Base-by-base conservation (phyloP, 2,329 filamentous ascomycete genomes). In the Keithomyces neogunnii region DNA sequence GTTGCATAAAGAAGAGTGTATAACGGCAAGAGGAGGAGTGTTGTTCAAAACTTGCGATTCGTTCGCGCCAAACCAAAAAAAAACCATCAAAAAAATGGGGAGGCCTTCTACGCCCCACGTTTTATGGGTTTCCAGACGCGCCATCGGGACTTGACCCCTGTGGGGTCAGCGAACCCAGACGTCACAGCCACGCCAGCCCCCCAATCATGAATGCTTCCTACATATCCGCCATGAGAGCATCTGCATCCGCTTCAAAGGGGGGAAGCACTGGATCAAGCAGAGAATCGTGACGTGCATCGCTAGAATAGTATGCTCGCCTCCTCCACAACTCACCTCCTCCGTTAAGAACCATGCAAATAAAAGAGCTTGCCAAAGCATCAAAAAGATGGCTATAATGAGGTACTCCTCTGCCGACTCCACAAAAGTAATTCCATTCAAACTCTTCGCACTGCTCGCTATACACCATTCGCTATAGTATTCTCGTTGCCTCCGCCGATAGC, bases 381-480 rank as follows among this genome's bases (percentile, higher is more conserved):
- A 44, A 44, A 11, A 30, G 9, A 44, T 30, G 9, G n/a, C 13
- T 44, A 26, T 44, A 44, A 44, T 2, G 5, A 11, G 28, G 30
- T 44, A 30, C 28, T 5, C 33, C 39, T 43, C 50, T 31, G 32
- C 33, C 28, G 10, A 35, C 39, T 43, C 50, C 30, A 38, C 33
- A 50, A 44, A 45, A 45, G 30, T 9, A 39, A 49, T 11, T 36
- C 19, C 36, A 44, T 51, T 51, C 42, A 51, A 51, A 46, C 42
- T 49, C 38, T 44, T 32, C 49, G 31, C 42, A 40, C 47, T 29
- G 40, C 49, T 19, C 45, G 30, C 52, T 50, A 42, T 47, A 47
- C 49, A 36, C 46, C 36, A 44, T 43, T 51, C 50, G 52, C 50
- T 47, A 32, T 47, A 38, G 47, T 32, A 35, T 32, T 47, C 47